phyloP scores from a whole-genome alignment of 805 yeast species.

The Kodamaea lidongshanica region DNA sequence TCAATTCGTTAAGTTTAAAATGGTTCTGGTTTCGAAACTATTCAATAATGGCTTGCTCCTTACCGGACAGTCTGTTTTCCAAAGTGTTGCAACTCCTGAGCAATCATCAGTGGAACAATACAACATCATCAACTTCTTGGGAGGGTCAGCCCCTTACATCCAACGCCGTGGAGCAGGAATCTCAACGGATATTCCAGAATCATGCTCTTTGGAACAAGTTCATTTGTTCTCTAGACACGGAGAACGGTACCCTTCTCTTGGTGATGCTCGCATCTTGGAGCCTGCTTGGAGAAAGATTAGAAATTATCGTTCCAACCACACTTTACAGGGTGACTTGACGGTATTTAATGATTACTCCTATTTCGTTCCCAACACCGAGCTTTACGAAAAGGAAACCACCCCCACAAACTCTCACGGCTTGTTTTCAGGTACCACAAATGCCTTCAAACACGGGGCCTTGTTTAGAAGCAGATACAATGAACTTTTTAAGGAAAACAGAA shows the following conservation, averaged over 20 bases:
- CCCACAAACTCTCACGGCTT: slow-evolving; percentile 38
- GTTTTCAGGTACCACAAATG: slow-evolving; percentile 49
- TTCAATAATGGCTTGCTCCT: slow-evolving; percentile 27
- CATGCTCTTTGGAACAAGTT: slow-evolving; percentile 58
- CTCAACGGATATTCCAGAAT: slow-evolving; percentile 41
- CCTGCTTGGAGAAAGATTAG: slow-evolving; percentile 18
- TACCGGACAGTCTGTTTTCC: slow-evolving; percentile 20
- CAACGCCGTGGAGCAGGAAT: slow-evolving; percentile 50
- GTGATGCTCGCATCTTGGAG: slow-evolving; percentile 24
- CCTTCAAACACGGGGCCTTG: slow-evolving; percentile 43
- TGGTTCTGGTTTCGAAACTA: slow-evolving; percentile 27
- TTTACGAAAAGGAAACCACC: slow-evolving; percentile 47
- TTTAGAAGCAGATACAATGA: slow-evolving; percentile 46
- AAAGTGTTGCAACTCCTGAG: slow-evolving; percentile 34
- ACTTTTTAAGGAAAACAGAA: slow-evolving; percentile 32
- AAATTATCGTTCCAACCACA: slow-evolving; percentile 20
- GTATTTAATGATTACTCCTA: slow-evolving; percentile 53
- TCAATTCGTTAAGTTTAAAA: no score
- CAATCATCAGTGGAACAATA: slow-evolving; percentile 39
- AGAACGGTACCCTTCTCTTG: slow-evolving; percentile 55
- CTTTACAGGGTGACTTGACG: slow-evolving; percentile 44
- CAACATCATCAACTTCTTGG: slow-evolving; percentile 46
- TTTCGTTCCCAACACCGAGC: slow-evolving; percentile 32
- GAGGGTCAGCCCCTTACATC: slow-evolving; percentile 54
- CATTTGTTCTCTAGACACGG: slow-evolving; percentile 75